Percentiles rank a stretch among this genome's conserved stretches.
Evolutionary conservation across 2,329 filamentous ascomycete species (phyloP).

Genomic region (Neoarthrinium moseri): DNA sequence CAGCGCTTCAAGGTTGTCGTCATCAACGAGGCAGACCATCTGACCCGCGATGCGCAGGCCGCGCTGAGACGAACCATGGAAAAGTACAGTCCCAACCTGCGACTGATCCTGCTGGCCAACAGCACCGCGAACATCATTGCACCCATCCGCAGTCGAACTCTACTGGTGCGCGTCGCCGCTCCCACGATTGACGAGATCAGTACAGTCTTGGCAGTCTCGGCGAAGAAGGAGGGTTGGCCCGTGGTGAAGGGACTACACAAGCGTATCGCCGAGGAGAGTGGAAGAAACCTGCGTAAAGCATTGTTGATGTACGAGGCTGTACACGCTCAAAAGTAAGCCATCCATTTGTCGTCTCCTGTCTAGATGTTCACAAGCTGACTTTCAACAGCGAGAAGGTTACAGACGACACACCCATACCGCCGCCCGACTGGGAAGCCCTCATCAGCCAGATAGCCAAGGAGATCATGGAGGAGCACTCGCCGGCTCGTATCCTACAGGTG

Average conservation of each 20-base stretch:
- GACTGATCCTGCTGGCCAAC: constrained; percentile 89
- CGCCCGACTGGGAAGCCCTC: constrained; percentile 94
- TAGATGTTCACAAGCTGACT: neutral
- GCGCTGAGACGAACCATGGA: constrained; percentile 96
- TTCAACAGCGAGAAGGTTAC: constrained; percentile 77
- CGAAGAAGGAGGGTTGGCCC: constrained; percentile 83
- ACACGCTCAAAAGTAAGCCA: constrained; percentile 87
- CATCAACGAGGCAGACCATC: constrained; percentile 96
- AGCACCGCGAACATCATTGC: constrained; percentile 98
- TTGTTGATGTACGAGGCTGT: constrained; percentile 97
- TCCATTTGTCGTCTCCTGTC: neutral
- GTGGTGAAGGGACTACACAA: constrained; percentile 72
- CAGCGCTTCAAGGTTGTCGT: constrained; percentile 98
- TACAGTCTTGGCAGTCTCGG: constrained; percentile 65
- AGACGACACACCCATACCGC: constrained; percentile 85
- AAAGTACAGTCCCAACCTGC: constrained; percentile 94
- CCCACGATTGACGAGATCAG: constrained; percentile 85
- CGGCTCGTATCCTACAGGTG: constrained; percentile 81
- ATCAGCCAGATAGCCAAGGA: constrained; percentile 88
- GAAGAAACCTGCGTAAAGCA: constrained; percentile 84
- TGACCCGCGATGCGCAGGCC: constrained; percentile 92
- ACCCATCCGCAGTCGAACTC: constrained; percentile 88
- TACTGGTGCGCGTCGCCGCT: constrained; percentile 88
- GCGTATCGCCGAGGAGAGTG: constrained; percentile 86
- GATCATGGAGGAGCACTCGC: constrained; percentile 91